A percentile compares a stretch with the other conserved stretches of the same genome.
These are phyloP conservation scores for Cucurbita argyrosperma DNA, from an alignment of 306 rosid species.

Conservation along the genomic window DNA sequence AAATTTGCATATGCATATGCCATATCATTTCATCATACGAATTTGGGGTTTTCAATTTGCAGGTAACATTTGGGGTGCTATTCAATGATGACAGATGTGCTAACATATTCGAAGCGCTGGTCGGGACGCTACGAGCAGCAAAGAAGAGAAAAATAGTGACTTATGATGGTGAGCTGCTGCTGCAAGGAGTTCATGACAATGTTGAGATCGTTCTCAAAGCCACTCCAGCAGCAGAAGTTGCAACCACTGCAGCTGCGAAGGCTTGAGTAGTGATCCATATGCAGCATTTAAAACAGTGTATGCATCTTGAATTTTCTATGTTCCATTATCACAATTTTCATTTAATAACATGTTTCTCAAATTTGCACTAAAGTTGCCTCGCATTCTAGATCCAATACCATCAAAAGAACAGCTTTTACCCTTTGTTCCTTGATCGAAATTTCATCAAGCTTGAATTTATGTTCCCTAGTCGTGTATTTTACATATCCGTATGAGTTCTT, in stretches of 20 bases:
- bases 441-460: neutral
- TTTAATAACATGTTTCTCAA: neutral
- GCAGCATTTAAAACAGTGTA: neutral
- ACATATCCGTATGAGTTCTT: too few species aligned
- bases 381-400: neutral
- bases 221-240: conserved; percentile 12
- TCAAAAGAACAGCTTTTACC: too few species aligned
- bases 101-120: conserved; percentile 84
- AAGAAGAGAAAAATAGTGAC: conserved; percentile 52
- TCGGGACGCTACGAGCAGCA: conserved; percentile 86
- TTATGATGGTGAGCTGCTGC: conserved; percentile 79
- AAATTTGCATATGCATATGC: too few species aligned
- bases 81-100: conserved; percentile 78
- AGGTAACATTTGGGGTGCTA: conserved; percentile 82
- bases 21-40: neutral
- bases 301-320: neutral
- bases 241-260: conserved; percentile 12
- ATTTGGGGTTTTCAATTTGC: conserved; percentile 1
- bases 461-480: too few species aligned
- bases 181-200: conserved; percentile 92
- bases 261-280: neutral
- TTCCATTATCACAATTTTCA: neutral
- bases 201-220: conserved; percentile 76
- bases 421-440: too few species aligned
- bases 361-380: neutral